These are phyloP conservation scores for Ailanthus altissimus DNA, from an alignment of 345 rosid species.

Conservation along the genomic window DNA sequence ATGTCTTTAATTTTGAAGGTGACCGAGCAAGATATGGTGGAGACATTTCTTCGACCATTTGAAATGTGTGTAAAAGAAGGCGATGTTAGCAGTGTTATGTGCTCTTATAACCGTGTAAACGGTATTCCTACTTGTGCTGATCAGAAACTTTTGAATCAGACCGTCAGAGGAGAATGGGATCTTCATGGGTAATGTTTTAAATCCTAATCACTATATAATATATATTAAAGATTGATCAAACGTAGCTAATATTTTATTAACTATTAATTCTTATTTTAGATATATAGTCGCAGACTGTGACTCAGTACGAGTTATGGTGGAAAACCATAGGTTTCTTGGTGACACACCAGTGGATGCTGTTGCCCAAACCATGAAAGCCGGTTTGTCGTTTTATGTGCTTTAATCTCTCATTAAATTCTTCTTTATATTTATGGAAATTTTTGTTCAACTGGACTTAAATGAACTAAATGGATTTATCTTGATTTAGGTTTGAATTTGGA, in stretches of 20 bases:
- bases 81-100: slow-evolving; percentile 52
- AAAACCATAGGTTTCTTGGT: slow-evolving; percentile 41
- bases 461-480: not conserved
- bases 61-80: slow-evolving; percentile 52
- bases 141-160: slow-evolving; percentile 36
- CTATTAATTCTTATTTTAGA: slow-evolving; percentile 6
- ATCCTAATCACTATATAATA: not conserved
- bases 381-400: not conserved
- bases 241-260: too few relatives aligned
- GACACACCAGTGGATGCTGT: slow-evolving; percentile 60
- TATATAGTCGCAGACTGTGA: slow-evolving; percentile 66
- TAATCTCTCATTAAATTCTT: too few relatives aligned
- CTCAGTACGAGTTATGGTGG: slow-evolving; percentile 48
- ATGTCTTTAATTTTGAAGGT: slow-evolving; percentile 25
- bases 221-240: not conserved
- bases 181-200: slow-evolving; percentile 43
- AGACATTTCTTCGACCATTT: slow-evolving; percentile 37
- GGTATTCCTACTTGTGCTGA: slow-evolving; percentile 54
- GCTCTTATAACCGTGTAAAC: slow-evolving; percentile 49
- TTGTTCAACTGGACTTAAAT: not conserved
- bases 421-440: not conserved
- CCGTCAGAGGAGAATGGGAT: slow-evolving; percentile 49
- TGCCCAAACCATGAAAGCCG: slow-evolving; percentile 57
- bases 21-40: slow-evolving; percentile 39
- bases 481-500: slow-evolving; percentile 64